Evolutionary conservation across 495 filamentous ascomycete species (phyloP).

Genomic region (Cudoniella acicularis): DNA sequence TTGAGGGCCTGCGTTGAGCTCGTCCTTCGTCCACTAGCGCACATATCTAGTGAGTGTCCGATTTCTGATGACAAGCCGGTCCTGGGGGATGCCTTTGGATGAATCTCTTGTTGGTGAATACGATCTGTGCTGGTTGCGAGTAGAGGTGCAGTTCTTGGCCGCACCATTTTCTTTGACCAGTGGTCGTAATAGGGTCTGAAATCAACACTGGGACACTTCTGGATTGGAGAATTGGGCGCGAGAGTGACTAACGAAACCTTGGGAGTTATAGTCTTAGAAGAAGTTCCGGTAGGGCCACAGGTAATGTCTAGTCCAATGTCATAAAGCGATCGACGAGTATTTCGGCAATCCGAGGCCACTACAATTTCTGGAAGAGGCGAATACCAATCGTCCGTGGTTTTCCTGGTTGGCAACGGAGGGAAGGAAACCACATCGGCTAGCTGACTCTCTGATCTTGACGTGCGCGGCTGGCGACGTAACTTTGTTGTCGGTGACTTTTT

Average conservation of each 20-base stretch:
- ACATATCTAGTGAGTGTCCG: not conserved
- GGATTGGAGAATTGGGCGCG: not conserved
- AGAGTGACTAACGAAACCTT: not conserved
- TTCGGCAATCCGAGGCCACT: not conserved
- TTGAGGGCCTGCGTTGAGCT: not conserved
- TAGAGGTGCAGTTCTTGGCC: not conserved
- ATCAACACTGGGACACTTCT: not conserved
- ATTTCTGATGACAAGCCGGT: slow-evolving; percentile 1
- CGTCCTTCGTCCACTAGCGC: not conserved
- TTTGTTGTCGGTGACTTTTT: not conserved
- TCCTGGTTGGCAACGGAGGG: slow-evolving; percentile 14
- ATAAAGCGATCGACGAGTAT: slow-evolving; percentile 1
- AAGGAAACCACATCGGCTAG: slow-evolving; percentile 20
- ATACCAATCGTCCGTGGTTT: slow-evolving; percentile 18
- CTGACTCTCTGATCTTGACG: not conserved
- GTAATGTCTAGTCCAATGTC: slow-evolving; percentile 11
- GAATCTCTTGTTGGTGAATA: slow-evolving; percentile 1
- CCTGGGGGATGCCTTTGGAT: slow-evolving; percentile 9
- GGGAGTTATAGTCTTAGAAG: slow-evolving; percentile 1
- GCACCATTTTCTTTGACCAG: not conserved
- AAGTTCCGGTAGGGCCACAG: not conserved
- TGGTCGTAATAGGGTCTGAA: not conserved
- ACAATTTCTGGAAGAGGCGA: slow-evolving; percentile 21
- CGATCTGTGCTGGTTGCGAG: not conserved
- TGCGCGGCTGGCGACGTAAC: not conserved